A percentile compares a stretch with the other conserved stretches of the same genome.
Evolutionary conservation across 225 moss, liverwort and hornwort species (phyloP).

Genomic region (Pseudoscleropodium purum): DNA sequence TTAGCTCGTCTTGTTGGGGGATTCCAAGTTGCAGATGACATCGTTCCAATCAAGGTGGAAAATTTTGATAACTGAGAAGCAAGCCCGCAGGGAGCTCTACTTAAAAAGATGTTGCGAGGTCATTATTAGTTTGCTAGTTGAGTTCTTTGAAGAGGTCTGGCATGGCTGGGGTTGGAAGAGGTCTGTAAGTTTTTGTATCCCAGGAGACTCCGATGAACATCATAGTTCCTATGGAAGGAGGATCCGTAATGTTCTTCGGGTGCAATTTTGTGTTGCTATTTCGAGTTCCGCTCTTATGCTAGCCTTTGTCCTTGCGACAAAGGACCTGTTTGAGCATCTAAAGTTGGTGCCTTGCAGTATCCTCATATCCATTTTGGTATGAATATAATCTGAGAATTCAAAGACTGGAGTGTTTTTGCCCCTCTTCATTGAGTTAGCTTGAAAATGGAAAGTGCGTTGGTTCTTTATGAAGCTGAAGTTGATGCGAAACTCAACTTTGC

Average conservation of each 20-base stretch:
- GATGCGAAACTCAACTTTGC: background rate
- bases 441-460: background rate
- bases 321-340: background rate
- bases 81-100: background rate
- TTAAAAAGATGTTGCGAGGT: background rate
- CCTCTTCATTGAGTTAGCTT: background rate
- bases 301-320: background rate
- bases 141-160: background rate
- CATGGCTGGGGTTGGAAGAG: background rate
- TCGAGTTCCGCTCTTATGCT: background rate
- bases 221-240: background rate
- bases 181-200: background rate
- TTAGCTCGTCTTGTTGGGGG: constrained; percentile 80
- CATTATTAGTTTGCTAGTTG: background rate
- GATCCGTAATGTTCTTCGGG: background rate
- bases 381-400: background rate
- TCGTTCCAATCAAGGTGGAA: constrained; percentile 65
- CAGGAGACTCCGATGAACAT: background rate
- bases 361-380: background rate
- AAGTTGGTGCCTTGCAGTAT: background rate
- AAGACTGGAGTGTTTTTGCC: background rate
- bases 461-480: background rate
- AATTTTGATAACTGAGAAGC: constrained; percentile 49
- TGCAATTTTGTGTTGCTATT: background rate
- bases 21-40: constrained; percentile 70